These are phyloP conservation scores for Aspergillus biplanus DNA, from an alignment of 495 filamentous ascomycete species.

Conservation along the genomic window DNA sequence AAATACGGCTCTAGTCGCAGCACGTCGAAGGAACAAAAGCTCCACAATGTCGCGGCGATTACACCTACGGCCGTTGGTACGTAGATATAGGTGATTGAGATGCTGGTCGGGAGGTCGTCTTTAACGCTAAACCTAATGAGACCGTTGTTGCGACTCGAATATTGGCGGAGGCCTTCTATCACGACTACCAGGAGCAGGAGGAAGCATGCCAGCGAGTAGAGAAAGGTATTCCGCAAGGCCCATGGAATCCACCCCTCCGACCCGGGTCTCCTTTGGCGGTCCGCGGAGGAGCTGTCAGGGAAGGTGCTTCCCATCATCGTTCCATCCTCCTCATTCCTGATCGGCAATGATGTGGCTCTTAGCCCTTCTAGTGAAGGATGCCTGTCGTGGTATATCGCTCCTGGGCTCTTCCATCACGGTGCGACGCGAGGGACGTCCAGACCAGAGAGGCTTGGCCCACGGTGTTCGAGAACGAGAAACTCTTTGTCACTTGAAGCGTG, in stretches of 20 bases:
- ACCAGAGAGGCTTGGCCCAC: not conserved
- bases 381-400: not conserved
- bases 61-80: constrained; percentile 28
- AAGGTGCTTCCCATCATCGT: not conserved
- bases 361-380: not conserved
- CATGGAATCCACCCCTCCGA: constrained; percentile 17
- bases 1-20: constrained; percentile 35
- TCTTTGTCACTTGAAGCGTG: no score
- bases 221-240: constrained; percentile 24
- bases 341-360: not conserved
- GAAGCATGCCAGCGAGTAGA: constrained; percentile 21
- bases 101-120: constrained; percentile 15
- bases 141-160: constrained; percentile 23
- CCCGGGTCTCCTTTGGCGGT: not conserved
- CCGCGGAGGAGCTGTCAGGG: not conserved
- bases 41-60: constrained; percentile 25
- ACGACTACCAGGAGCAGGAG: constrained; percentile 21
- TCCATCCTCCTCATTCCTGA: not conserved
- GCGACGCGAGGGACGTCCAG: not conserved
- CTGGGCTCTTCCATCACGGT: not conserved
- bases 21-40: constrained; percentile 27
- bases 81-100: constrained; percentile 26
- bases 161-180: constrained; percentile 26
- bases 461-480: not conserved
- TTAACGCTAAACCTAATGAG: constrained; percentile 21